Evolutionary conservation across 225 moss, liverwort and hornwort genomes (phyloP).

Genomic region (Bryum argenteum): DNA sequence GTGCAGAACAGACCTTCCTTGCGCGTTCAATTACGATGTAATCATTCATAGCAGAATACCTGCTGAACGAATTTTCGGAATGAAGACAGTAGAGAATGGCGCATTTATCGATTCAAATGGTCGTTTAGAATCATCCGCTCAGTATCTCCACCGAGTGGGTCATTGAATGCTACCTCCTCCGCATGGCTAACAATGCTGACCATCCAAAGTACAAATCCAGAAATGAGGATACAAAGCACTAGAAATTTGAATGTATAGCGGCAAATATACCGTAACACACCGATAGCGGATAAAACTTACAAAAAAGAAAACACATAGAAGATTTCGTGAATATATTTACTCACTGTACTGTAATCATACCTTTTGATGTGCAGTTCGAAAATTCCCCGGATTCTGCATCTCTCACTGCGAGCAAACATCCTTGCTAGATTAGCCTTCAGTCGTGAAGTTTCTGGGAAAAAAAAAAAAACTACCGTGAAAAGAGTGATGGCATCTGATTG

Average conservation of each 20-base stretch:
- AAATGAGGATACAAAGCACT: neutral
- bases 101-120: conserved; percentile 59
- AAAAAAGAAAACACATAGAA: too few relatives aligned
- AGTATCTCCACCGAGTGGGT: conserved; percentile 67
- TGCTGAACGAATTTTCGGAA: conserved; percentile 65
- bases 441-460: conserved; percentile 2
- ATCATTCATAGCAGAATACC: conserved; percentile 30
- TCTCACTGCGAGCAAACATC: conserved; percentile 79
- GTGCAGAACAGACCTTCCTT: too few relatives aligned
- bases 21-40: neutral
- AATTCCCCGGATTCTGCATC: conserved; percentile 98
- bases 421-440: conserved; percentile 26
- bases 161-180: conserved; percentile 68
- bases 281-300: neutral
- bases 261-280: neutral
- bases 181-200: conserved; percentile 55
- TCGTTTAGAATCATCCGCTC: conserved; percentile 63
- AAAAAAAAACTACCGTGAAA: neutral
- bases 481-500: too few relatives aligned
- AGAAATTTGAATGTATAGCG: neutral
- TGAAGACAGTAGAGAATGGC: conserved; percentile 57
- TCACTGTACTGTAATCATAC: conserved; percentile 21
- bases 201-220: conserved; percentile 14
- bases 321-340: too few relatives aligned
- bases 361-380: conserved; percentile 65